These are phyloP conservation scores for Amanita molliuscula DNA, from an alignment of 768 basidiomycete genomes.

Conservation along the genomic window DNA sequence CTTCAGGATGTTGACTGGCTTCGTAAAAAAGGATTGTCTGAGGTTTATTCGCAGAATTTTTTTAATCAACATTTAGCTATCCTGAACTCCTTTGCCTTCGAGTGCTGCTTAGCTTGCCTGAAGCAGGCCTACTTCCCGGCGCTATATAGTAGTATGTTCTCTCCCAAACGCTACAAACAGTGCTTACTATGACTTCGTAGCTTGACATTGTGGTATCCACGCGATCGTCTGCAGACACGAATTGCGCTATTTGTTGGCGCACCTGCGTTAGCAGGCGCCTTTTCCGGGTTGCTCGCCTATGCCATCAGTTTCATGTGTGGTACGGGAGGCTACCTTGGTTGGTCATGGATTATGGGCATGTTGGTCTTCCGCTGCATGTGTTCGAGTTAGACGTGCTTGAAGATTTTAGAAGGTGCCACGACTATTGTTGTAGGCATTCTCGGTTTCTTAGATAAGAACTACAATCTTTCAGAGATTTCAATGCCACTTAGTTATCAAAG, in stretches of 20 bases:
- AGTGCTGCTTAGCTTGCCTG: conserved; percentile 35
- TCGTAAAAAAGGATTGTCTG: conserved; percentile 37
- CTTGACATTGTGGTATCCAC: conserved; percentile 61
- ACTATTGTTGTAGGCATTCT: conserved; percentile 49
- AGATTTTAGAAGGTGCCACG: conserved; percentile 57
- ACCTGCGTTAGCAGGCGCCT: conserved; percentile 56
- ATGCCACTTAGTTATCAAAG: conserved; percentile 17
- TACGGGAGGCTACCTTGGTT: conserved; percentile 35
- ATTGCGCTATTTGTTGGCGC: conserved; percentile 58
- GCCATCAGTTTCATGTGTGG: conserved; percentile 45
- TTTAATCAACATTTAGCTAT: conserved; percentile 1
- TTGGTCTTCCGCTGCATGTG: background rate
- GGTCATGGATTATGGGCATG: conserved; percentile 62
- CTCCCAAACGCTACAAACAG: conserved; percentile 11
- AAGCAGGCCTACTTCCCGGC: conserved; percentile 67
- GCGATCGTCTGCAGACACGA: conserved; percentile 47
- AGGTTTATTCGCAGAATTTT: background rate
- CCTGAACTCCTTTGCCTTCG: background rate
- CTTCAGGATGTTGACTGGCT: conserved; percentile 49
- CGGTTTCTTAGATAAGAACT: conserved; percentile 33
- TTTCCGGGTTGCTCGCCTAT: conserved; percentile 50
- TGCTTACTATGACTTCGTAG: conserved; percentile 9
- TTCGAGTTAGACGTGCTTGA: background rate
- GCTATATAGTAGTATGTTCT: conserved; percentile 55
- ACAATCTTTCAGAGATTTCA: background rate